Evolutionary conservation across 371 early-diverging fungal species (phyloP), one percentile per base, ranked within the genome.

Genomic region (Furculomyces boomerangus): DNA sequence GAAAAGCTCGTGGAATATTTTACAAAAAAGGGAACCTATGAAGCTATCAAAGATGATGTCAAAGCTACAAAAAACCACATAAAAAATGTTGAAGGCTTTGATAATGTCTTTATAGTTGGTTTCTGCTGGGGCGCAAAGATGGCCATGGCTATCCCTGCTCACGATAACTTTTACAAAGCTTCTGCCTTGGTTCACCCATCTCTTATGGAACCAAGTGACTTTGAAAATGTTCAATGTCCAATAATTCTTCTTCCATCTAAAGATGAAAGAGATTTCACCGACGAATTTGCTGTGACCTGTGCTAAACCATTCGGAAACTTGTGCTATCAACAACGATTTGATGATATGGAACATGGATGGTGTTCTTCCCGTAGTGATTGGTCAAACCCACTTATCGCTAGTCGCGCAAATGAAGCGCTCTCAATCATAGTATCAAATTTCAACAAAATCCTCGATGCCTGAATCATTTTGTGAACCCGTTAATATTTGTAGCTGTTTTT

Each of bases 291-390:
- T 8, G 57, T 62, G 22, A 62, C 76, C 25, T 58, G 58, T 47
- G 66, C 65, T 57, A 79, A 80, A 62, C 73, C 79, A 46, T 79
- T 80, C 55, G 75, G 71, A 44, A 53, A 54, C n/a, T 37, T 71
- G 49, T 76, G 77, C 60, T 56, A 69, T 40, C 63, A 72, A 54
- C 63, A 71, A 43, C 72, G 78, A 43, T 84, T 80, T 57, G 76
- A 77, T 59, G 81, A 82, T 54, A 74, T 76, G 70, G 63, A 39
- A 56, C 85, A 84, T 46, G 85, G 83, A 29, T 84, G 81, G 67
- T 76, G 75, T 60, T 79, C 76, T 49, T 70, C 81, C 41, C 73
- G 83, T 55, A 77, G 78, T 39, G 74, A 83, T 59, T 84, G 66
- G 65, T 40, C 54, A 1, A 62, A 80, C 26, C 29, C 50, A 8